Base-by-base conservation (phyloP, 495 filamentous ascomycete species). In the Aspergillus avenaceus region DNA sequence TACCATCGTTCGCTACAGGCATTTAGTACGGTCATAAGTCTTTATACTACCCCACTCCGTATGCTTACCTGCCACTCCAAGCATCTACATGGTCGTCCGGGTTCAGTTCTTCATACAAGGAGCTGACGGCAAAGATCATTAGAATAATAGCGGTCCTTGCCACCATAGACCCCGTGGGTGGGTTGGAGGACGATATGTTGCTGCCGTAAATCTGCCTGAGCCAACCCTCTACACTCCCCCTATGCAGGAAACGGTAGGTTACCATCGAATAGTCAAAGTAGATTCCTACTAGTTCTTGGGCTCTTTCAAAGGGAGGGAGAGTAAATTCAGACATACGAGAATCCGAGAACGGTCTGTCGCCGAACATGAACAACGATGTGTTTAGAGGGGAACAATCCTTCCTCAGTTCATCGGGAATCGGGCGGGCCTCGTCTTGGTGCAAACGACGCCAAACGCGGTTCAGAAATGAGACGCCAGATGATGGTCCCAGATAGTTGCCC, bases 181-280 rank as follows among this genome's bases (percentile, higher is more conserved):
- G 59, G 53, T 72, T 72, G 2, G 63, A 51, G n/a, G 62, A 58
- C 2, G 67, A 65, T 7, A 69, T 52, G 50, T 67, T 64, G 37
- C 55, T 56, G 37, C 62, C 56, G 51, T 73, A 76, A 5, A 76
- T 53, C 45, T 66, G 60, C 18, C 55, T 60, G 11, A 74, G 57
- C 70, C 71, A 74, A 13, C 56, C 41, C 40, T 72, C 66, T n/a
- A 68, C 69, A 43, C 62, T 69, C 0, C 65, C 68, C 5, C 68
- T 56, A 44, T 75, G 71, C 24, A 76, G 49, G 31, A 76, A 74
- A 3, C 73, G 69, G 45, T 75, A 76, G 0, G 73, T 76, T 19
- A 74, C 73, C 55, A 76, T 74, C 2, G 72, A 73, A 45, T 68
- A 71, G 36, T 76, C 72, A 44, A 76, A 76, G 42, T 76, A 76